phyloP scores from a whole-genome alignment of 225 moss, liverwort and hornwort genomes.

The Polytrichum formosum region DNA sequence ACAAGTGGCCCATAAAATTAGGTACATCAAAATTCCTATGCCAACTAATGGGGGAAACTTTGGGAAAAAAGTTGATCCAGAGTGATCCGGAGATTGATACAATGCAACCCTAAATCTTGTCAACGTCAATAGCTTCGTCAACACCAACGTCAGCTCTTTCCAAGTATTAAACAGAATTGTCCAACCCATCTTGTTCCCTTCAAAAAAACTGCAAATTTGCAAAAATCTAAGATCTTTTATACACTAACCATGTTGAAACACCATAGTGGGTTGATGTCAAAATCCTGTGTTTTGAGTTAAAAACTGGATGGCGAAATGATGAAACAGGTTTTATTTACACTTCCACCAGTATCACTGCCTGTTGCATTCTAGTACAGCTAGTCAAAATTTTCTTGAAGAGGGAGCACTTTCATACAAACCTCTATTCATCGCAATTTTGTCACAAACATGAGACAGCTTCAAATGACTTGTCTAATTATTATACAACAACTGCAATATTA shows the following conservation, averaged over 20 bases:
- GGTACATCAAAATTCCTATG: background rate
- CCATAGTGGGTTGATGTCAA: background rate
- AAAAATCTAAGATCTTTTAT: background rate
- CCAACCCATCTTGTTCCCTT: background rate
- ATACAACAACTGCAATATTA: too few relatives aligned
- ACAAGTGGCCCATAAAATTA: too few relatives aligned
- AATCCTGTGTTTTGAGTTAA: background rate
- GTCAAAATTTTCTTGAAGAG: background rate
- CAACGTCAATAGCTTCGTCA: background rate
- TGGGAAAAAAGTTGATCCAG: background rate
- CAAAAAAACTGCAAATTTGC: background rate
- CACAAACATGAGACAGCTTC: background rate
- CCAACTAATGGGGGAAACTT: background rate
- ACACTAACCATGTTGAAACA: background rate
- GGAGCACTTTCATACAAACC: background rate
- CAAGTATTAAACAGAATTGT: background rate
- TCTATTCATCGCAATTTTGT: background rate
- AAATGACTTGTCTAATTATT: too few relatives aligned
- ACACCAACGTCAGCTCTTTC: background rate
- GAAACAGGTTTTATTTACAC: slow-evolving; percentile 47
- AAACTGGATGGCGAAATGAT: too few relatives aligned
- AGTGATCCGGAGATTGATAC: background rate
- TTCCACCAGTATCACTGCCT: slow-evolving; percentile 92
- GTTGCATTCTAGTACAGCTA: background rate
- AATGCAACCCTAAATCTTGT: background rate